A percentile compares a stretch with the other conserved stretches of the same genome.
These are phyloP conservation scores for Anaeromyces robustus DNA, from an alignment of 192 early-diverging fungal species.

Conservation along the genomic window DNA sequence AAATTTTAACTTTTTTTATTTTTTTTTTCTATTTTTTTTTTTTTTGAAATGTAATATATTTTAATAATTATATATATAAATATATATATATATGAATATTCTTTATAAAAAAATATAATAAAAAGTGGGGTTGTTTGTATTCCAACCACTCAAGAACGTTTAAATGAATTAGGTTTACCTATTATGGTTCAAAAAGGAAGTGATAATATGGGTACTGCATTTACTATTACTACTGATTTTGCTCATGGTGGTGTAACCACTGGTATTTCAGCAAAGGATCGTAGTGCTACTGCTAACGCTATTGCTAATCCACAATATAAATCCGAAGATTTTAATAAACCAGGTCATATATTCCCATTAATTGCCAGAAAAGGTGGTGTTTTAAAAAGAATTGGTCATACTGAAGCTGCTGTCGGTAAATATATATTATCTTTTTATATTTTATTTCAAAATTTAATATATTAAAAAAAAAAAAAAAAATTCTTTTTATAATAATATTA, in stretches of 20 bases:
- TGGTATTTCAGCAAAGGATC: constrained; percentile 87
- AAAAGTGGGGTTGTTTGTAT: constrained; percentile 82
- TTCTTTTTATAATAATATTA: no score
- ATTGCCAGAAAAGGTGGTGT: constrained; percentile 68
- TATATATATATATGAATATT: no score
- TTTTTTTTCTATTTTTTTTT: no score
- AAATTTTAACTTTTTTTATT: no score
- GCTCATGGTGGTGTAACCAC: constrained; percentile 65
- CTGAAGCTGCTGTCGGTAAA: constrained; percentile 66
- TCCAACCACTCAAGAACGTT: constrained; percentile 54
- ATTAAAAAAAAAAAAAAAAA: neutral
- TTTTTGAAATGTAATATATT: no score
- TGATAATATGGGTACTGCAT: constrained; percentile 84
- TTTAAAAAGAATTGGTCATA: constrained; percentile 80
- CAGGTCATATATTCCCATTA: constrained; percentile 90
- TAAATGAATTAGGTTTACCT: constrained; percentile 74
- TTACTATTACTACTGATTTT: constrained; percentile 83
- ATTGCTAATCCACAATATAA: constrained; percentile 57
- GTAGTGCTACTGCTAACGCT: constrained; percentile 57
- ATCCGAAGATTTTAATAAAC: constrained; percentile 58
- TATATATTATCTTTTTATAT: no score
- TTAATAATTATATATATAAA: no score
- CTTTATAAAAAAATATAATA: neutral
- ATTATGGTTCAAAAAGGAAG: constrained; percentile 89
- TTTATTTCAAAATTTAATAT: neutral